Evolutionary conservation across 192 early-diverging fungal genomes (phyloP).

Genomic region (Mortierella claussenii): DNA sequence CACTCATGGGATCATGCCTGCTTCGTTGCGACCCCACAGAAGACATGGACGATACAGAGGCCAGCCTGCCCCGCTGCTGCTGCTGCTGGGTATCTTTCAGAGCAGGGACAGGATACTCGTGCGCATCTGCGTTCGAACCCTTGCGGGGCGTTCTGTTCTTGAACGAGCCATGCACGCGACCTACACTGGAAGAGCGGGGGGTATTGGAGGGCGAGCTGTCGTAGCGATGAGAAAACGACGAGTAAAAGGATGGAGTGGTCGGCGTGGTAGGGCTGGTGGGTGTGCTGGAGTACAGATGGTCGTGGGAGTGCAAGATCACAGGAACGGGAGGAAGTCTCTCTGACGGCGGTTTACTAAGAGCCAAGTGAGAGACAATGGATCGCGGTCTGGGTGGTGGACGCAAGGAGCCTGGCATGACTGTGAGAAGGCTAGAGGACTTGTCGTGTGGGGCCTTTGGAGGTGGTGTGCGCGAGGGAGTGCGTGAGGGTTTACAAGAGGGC

Average conservation of each 20-base stretch:
- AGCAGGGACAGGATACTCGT: neutral
- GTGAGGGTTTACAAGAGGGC: conserved; percentile 11
- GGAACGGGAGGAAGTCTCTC: conserved; percentile 49
- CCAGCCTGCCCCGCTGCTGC: neutral
- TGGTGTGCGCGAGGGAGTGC: conserved; percentile 9
- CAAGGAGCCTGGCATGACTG: conserved; percentile 3
- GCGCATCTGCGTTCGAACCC: neutral
- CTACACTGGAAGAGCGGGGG: conserved; percentile 24
- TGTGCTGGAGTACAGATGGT: conserved; percentile 22
- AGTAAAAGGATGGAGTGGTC: conserved; percentile 6
- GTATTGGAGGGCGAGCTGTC: conserved; percentile 10
- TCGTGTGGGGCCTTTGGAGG: conserved; percentile 13
- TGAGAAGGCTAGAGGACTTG: conserved; percentile 7
- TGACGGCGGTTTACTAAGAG: conserved; percentile 33
- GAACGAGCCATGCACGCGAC: conserved; percentile 11
- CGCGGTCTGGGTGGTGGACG: conserved; percentile 46
- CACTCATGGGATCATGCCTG: neutral
- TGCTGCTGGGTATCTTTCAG: conserved; percentile 5
- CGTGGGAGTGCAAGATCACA: conserved; percentile 26
- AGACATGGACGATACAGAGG: neutral
- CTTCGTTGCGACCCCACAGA: neutral
- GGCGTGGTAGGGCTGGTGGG: conserved; percentile 45
- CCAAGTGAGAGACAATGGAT: conserved; percentile 38
- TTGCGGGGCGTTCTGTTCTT: conserved; percentile 4
- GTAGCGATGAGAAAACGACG: conserved; percentile 12